Evolutionary conservation across 805 yeast species (phyloP), one percentile per base, ranked within the genome.

Genomic region (Metschnikowia continentalis): DNA sequence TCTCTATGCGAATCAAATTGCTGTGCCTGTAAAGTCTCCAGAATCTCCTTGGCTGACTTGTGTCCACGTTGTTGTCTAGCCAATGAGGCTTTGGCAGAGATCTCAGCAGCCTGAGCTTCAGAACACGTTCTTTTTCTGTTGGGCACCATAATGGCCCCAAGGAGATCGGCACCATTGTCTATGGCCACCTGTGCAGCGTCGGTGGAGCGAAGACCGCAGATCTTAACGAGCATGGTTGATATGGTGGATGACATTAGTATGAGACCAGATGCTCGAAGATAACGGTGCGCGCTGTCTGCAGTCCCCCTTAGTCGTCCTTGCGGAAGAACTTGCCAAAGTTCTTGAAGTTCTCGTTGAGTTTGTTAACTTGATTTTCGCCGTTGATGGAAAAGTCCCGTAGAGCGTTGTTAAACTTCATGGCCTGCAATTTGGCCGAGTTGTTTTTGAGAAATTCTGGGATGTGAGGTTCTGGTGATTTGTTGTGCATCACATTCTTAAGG

Each of bases 101-200:
- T 65, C 17, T 52, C 51, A 30, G 52, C 48, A 2, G 75, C 78
- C n/a, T 58, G 63, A 0, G 57, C 61, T 2, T 50, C 51, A 17
- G 64, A 64, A 1, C 90, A 78, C 0, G 96, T 88, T 49, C 99
- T 78, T 36, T 79, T 78, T 50, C 96, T 72, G 20, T 79, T 79
- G 0, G 97, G 98, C 2, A 90, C 98, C 63, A 94, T 66, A 30
- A 94, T 94, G 57, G 88, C 81, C 1, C 99, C 99, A 2, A 92
- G 60, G 38, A 89, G 65, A 56, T 86, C 80, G 0, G 97, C 91
- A 0, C 95, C 95, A 6, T 73, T 55, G 0, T 78, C 80, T 0
- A 90, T 68, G 0, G 97, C 97, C 5, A 60, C 61, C n/a, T 67
- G 54, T 0, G 97, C 97, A 0, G 88, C 88, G 42, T 83, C 86